Evolutionary conservation across 2,329 filamentous ascomycete species (phyloP).

Genomic region (Pyrenochaeta sp.): DNA sequence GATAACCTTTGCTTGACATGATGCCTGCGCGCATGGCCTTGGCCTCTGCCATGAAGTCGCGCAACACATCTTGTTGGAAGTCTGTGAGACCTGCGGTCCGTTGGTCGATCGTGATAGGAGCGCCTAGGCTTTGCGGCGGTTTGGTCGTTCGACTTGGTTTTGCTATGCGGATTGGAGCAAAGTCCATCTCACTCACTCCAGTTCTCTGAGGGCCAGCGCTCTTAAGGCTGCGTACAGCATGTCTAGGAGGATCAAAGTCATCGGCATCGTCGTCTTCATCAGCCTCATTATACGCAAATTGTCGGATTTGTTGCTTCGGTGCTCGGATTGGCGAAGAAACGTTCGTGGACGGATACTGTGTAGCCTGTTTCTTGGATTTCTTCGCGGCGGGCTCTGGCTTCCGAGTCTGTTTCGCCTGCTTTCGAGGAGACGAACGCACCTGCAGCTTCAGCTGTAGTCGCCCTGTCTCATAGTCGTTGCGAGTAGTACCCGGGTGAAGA

Average conservation of each 20-base stretch:
- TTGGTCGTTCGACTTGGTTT: conserved; percentile 47
- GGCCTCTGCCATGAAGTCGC: conserved; percentile 70
- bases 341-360: conserved; percentile 69
- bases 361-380: conserved; percentile 42
- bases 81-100: conserved; percentile 63
- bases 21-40: conserved; percentile 67
- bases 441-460: conserved; percentile 58
- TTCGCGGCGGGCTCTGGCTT: conserved; percentile 21
- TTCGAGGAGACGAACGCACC: conserved; percentile 58
- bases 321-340: conserved; percentile 69
- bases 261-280: conserved; percentile 36
- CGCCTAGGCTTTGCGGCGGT: conserved; percentile 56
- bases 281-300: conserved; percentile 33
- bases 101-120: conserved; percentile 66
- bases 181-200: conserved; percentile 52
- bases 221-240: conserved; percentile 23
- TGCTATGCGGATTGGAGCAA: conserved; percentile 50
- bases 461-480: conserved; percentile 52
- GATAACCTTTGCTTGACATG: conserved; percentile 65
- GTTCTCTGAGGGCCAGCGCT: conserved; percentile 48
- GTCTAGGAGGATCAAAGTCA: conserved; percentile 31
- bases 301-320: conserved; percentile 44
- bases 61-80: conserved; percentile 69
- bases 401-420: no score
- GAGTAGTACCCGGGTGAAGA: conserved; percentile 60